Evolutionary conservation across 257 asterid species (phyloP).

Genomic region (Petrea volubilis): DNA sequence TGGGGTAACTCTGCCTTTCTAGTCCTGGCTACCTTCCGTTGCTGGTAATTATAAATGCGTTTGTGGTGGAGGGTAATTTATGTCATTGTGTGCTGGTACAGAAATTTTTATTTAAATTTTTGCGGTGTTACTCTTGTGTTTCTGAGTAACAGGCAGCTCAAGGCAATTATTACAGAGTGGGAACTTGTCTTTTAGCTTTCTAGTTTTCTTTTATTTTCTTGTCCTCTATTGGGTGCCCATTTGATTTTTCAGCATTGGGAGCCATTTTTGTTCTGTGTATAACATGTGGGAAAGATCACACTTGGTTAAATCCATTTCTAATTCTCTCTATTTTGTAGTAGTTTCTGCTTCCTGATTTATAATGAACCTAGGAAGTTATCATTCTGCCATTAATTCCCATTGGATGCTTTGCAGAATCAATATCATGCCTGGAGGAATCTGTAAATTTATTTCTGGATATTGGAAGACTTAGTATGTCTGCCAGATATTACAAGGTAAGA

Average conservation of each 20-base stretch:
- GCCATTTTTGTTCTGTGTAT: constrained; percentile 6
- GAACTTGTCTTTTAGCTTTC: not conserved
- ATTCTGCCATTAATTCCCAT: constrained; percentile 9
- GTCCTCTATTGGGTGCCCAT: not conserved
- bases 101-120: not conserved
- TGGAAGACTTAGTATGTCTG: constrained; percentile 85
- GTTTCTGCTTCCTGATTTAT: not conserved
- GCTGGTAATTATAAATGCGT: not conserved
- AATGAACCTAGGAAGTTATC: not conserved
- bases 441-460: constrained; percentile 77
- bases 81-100: not conserved
- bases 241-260: not conserved
- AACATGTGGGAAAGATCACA: not conserved
- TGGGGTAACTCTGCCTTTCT: not conserved
- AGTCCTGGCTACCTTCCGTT: not conserved
- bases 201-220: not conserved
- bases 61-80: constrained; percentile 3
- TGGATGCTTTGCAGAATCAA: constrained; percentile 62
- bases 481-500: constrained; percentile 87
- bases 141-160: not conserved
- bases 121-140: not conserved
- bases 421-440: constrained; percentile 78
- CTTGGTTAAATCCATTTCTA: not conserved
- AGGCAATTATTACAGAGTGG: not conserved
- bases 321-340: not conserved